phyloP scores from a whole-genome alignment of 1,284 basidiomycete species.

The Ganoderma meredithae region DNA sequence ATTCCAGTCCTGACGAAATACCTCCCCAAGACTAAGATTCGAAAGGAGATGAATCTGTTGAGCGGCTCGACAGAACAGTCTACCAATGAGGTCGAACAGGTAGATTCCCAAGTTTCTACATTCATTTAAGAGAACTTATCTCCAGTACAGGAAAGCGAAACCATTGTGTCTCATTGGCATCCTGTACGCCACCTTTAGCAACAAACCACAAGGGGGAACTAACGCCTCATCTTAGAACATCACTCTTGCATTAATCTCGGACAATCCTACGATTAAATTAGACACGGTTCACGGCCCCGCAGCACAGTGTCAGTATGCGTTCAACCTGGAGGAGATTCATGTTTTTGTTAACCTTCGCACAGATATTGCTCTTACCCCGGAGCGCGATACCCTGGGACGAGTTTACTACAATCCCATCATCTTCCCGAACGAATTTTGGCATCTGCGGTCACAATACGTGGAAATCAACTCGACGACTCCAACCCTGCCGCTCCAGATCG shows the following conservation, averaged over 20 bases:
- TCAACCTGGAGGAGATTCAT: neutral
- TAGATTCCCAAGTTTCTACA: constrained; percentile 26
- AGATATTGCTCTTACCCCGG: constrained; percentile 70
- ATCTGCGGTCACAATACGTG: constrained; percentile 78
- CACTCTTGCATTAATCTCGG: constrained; percentile 88
- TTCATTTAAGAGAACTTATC: constrained; percentile 6
- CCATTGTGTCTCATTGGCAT: constrained; percentile 87
- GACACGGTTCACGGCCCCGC: constrained; percentile 70
- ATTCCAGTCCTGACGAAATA: constrained; percentile 84
- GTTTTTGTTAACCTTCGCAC: constrained; percentile 19
- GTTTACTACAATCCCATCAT: constrained; percentile 86
- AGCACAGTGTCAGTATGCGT: constrained; percentile 59
- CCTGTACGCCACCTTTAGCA: constrained; percentile 48
- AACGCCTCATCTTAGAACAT: constrained; percentile 65
- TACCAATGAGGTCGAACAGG: constrained; percentile 48
- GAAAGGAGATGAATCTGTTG: constrained; percentile 88
- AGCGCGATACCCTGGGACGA: constrained; percentile 67
- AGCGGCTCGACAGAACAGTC: constrained; percentile 45
- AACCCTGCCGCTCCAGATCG: constrained; percentile 79
- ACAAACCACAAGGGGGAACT: neutral
- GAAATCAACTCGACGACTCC: constrained; percentile 84
- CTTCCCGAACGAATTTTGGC: constrained; percentile 97
- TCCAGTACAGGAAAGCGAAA: constrained; percentile 50
- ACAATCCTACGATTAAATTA: constrained; percentile 63
- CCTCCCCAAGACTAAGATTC: constrained; percentile 71